Evolutionary conservation across 2,329 filamentous ascomycete genomes (phyloP), one percentile per base, ranked within the genome.

Genomic region (Claviceps pazoutovae): DNA sequence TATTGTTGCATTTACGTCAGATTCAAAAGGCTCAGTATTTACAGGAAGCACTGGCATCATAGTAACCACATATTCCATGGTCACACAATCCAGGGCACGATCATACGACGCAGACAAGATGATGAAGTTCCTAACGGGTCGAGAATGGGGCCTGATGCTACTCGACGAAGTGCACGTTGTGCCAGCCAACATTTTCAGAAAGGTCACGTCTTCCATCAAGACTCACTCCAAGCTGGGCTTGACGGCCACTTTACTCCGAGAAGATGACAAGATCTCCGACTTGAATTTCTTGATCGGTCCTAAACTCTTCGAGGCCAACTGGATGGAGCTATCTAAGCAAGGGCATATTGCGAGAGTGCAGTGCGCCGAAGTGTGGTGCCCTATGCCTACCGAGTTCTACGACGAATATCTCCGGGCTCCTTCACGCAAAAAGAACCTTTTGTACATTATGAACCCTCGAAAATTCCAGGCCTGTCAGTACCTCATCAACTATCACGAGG

Each of bases 321-420:
- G 93, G 93, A 95, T 97, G 83, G 93, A 98, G 66, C 78, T 98
- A 42, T 93, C 91, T 1, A 88, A 96, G 62, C 89, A 96, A 68
- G 93, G 93, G 0, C 90, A 96, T 64, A 98, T 98, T 65, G 93
- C 93, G 38, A 85, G 88, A 59, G 93, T 98, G 2, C 93, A 98
- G 67, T 98, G 93, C 66, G 93, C 93, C 14, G 93, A 98, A 68
- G 93, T 98, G 6, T 98, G 93, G 93, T 98, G 93, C 63, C 89
- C 91, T 2, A 98, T 98, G 93, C 95, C 93, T 0, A 93, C 90
- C 0, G 93, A 98, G 60, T 98, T 98, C 65, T 97, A 96, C 66
- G 84, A 88, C 17, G 88, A 97, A 65, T 98, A 97, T 68, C 78
- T 97, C 54, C 79, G 80, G 55, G 82, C 81, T 13, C 80, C 80